Evolutionary conservation across 2,329 filamentous ascomycete species (phyloP), one percentile per base, ranked within the genome.

Genomic region (Fusarium sp.): DNA sequence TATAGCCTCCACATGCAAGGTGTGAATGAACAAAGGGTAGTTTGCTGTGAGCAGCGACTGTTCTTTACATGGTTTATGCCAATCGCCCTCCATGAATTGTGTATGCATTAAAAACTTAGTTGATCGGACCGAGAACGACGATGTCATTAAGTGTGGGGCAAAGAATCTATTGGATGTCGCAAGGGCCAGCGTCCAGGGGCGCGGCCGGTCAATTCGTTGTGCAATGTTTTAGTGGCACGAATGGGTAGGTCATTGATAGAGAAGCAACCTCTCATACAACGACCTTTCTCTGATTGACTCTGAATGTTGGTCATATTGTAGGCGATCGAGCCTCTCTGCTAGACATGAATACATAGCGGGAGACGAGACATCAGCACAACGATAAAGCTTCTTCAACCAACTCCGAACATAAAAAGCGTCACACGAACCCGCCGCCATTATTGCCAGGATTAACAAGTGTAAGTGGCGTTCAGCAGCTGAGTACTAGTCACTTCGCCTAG

Each of bases 361-460:
- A 5, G 11, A 0, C 47, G 14, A 6, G 5, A 50, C 8, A 17
- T n/a, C 10, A 32, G 13, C 5, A 32, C 20, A 11, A n/a, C 6
- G 3, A 22, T 1, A 3, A 4, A 6, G 3, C 5, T n/a, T 3
- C 3, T n/a, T 12, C 10, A 1, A 17, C 20, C 20, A 17, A n/a
- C 14, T 12, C 3, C 5, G 13, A n/a, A 8, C 7, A 30, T 17
- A 5, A 30, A n/a, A 30, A 6, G 20, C 14, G 28, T 9, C 24
- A 17, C 15, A 3, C 7, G 3, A 12, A 11, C 4, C 13, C 10
- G 3, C 10, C 3, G 6, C 3, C 14, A 32, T 30, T n/a, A 4
- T 3, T 3, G 8, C 48, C 15, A 51, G 20, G 4, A 20, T 2
- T 6, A 3, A 22, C 8, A 0, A 13, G 12, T 15, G 8, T 5